phyloP scores from a whole-genome alignment of 805 yeast species.

The Allodekkera sacchari region DNA sequence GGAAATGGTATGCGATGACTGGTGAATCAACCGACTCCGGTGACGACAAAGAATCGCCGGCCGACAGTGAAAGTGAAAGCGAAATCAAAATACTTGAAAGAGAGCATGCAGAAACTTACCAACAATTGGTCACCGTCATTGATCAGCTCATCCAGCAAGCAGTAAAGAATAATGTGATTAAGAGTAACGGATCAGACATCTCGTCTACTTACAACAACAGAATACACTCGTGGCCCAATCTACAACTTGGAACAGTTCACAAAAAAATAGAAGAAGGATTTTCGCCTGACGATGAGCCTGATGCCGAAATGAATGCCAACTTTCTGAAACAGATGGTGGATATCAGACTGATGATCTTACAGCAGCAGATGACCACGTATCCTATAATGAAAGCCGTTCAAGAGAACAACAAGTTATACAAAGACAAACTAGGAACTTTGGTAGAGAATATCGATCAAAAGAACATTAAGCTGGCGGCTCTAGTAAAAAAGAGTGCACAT shows the following conservation, averaged over 20 bases:
- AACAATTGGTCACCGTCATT: constrained; percentile 22
- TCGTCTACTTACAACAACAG: too few relatives aligned
- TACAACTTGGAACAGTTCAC: constrained; percentile 2
- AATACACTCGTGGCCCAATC: too few relatives aligned
- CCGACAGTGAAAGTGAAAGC: too few relatives aligned
- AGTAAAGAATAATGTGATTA: background rate
- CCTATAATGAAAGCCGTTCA: constrained; percentile 16
- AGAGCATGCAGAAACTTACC: constrained; percentile 25
- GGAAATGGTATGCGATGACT: too few relatives aligned
- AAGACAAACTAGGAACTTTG: constrained; percentile 5
- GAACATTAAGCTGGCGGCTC: constrained; percentile 3
- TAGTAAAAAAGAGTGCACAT: background rate
- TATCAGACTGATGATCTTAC: constrained; percentile 11
- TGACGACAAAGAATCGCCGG: too few relatives aligned
- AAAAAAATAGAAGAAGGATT: background rate
- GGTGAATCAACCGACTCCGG: too few relatives aligned
- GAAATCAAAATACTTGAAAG: constrained; percentile 12
- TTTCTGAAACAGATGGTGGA: constrained; percentile 13
- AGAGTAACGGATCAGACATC: background rate
- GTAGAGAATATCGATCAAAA: constrained; percentile 9
- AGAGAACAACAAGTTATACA: constrained; percentile 8
- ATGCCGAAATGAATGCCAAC: background rate
- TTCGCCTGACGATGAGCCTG: constrained; percentile 1
- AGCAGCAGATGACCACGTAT: constrained; percentile 17
- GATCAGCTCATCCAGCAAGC: constrained; percentile 22